Conservation (phyloP, 345 rosid species). For the Fremontodendron californicum region DNA sequence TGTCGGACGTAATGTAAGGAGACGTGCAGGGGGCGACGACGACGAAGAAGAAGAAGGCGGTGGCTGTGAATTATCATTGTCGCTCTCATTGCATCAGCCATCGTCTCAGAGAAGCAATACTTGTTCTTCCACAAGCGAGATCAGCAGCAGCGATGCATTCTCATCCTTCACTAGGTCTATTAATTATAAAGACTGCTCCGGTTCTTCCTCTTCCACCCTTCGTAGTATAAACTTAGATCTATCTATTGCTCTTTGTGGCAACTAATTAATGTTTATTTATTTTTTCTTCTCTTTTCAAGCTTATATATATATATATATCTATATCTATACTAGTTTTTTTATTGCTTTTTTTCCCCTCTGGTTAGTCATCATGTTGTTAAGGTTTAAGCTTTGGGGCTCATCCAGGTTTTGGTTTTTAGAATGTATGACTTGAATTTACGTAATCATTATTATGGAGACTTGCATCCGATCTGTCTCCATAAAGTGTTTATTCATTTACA, state of each 20-base stretch:
- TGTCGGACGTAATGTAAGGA: not conserved
- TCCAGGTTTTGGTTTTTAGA: not conserved
- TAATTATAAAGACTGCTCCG: slow-evolving; percentile 33
- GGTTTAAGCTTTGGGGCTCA: not conserved
- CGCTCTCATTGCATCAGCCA: slow-evolving; percentile 46
- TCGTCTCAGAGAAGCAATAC: slow-evolving; percentile 42
- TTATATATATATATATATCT: not conserved
- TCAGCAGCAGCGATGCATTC: slow-evolving; percentile 61
- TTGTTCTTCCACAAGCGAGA: slow-evolving; percentile 50
- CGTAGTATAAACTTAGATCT: slow-evolving; percentile 53
- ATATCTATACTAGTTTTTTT: too few species aligned
- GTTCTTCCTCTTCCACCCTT: slow-evolving; percentile 30
- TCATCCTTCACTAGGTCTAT: slow-evolving; percentile 44
- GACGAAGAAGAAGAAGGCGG: slow-evolving; percentile 10
- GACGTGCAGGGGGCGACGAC: not conserved
- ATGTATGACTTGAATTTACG: not conserved
- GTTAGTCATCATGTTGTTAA: not conserved
- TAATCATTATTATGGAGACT: too few species aligned
- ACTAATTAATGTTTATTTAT: slow-evolving; percentile 18
- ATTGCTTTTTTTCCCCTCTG: not conserved
- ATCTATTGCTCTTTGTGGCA: slow-evolving; percentile 72
- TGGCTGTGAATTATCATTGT: slow-evolving; percentile 42
- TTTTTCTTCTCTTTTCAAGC: not conserved
- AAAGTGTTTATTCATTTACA: too few species aligned
- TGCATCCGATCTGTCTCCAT: too few species aligned